Evolutionary conservation across 306 rosid species (phyloP).

Genomic region (Myrica gale): DNA sequence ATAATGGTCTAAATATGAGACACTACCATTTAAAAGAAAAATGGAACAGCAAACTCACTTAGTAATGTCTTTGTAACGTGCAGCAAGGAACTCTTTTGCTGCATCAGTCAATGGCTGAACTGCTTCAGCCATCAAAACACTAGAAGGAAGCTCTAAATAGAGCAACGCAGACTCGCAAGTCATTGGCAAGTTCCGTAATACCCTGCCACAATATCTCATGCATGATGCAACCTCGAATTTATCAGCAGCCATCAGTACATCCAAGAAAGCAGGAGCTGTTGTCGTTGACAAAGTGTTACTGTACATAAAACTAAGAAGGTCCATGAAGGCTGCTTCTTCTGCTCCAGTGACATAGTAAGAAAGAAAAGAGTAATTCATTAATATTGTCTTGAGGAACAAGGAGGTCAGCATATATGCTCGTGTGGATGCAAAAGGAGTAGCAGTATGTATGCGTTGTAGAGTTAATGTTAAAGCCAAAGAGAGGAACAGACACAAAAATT

Average conservation of each 20-base stretch:
- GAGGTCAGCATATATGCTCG: background rate
- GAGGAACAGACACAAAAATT: background rate
- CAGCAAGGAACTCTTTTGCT: conserved; percentile 48
- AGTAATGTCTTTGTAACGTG: conserved; percentile 39
- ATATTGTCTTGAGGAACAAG: background rate
- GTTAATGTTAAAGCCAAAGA: background rate
- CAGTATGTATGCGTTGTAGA: background rate
- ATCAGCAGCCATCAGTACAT: conserved; percentile 55
- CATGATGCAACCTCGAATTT: conserved; percentile 54
- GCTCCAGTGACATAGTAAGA: conserved; percentile 29
- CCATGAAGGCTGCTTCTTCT: conserved; percentile 59
- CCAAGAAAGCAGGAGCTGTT: conserved; percentile 39
- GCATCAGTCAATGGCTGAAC: conserved; percentile 49
- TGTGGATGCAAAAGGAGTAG: background rate
- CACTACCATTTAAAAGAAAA: background rate
- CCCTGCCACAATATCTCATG: conserved; percentile 44
- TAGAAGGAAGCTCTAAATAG: conserved; percentile 52
- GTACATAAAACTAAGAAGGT: conserved; percentile 54
- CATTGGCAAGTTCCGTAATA: conserved; percentile 43
- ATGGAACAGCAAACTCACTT: conserved; percentile 32
- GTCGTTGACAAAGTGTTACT: conserved; percentile 34
- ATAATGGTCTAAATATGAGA: background rate
- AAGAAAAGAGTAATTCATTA: conserved; percentile 6
- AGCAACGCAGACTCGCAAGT: conserved; percentile 47
- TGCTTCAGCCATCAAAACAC: conserved; percentile 44